Evolutionary conservation across 2,329 filamentous ascomycete genomes (phyloP).

Genomic region (Colletotrichum spinosum): DNA sequence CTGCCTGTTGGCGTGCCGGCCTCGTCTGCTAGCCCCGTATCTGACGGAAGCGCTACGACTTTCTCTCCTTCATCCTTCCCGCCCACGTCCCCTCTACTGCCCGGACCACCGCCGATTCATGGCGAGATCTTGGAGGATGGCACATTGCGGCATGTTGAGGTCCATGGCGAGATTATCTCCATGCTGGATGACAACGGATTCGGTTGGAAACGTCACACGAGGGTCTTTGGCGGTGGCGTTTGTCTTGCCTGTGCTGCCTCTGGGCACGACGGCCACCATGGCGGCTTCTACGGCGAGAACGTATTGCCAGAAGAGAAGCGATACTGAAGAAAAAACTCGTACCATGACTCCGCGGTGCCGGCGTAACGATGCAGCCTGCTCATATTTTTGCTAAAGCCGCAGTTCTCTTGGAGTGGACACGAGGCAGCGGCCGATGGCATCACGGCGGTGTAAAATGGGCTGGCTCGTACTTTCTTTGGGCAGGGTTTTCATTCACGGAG

Average conservation of each 20-base stretch:
- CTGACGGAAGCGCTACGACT: constrained; percentile 39
- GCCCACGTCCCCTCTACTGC: constrained; percentile 58
- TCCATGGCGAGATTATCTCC: constrained; percentile 64
- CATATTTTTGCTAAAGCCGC: no score
- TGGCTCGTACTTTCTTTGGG: no score
- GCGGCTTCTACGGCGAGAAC: constrained; percentile 65
- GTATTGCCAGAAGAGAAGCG: constrained; percentile 65
- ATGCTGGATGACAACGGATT: constrained; percentile 59
- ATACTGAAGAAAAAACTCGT: constrained; percentile 36
- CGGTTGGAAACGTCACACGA: constrained; percentile 68
- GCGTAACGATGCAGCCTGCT: no score
- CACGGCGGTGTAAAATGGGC: not conserved
- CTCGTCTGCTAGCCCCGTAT: constrained; percentile 33
- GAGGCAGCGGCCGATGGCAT: no score
- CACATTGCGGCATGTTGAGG: constrained; percentile 51
- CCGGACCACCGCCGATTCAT: constrained; percentile 56
- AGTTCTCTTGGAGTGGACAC: no score
- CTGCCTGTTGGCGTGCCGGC: constrained; percentile 50
- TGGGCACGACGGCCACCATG: constrained; percentile 55
- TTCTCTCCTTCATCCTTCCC: constrained; percentile 64
- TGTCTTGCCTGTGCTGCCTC: constrained; percentile 67
- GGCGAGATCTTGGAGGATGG: constrained; percentile 43
- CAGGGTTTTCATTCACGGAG: no score
- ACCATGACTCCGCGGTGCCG: no score
- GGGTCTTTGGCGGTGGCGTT: constrained; percentile 68